phyloP scores from a whole-genome alignment of 2,329 filamentous ascomycete genomes.

The Diaporthe destruens region DNA sequence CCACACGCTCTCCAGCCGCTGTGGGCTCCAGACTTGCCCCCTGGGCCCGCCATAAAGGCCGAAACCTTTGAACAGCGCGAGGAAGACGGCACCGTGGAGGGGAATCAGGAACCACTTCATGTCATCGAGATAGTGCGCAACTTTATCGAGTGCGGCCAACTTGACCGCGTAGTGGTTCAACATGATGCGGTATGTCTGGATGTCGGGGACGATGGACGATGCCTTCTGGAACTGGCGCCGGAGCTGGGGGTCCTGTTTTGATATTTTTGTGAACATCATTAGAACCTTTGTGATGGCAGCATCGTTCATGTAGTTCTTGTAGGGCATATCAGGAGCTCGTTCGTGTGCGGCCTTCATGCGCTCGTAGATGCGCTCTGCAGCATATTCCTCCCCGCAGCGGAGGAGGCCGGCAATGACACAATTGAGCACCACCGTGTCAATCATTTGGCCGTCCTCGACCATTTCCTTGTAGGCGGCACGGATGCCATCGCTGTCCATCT shows the following conservation, averaged over 20 bases:
- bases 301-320: slow-evolving; percentile 60
- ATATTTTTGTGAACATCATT: slow-evolving; percentile 69
- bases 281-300: slow-evolving; percentile 66
- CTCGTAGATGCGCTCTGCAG: slow-evolving; percentile 84
- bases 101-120: slow-evolving; percentile 79
- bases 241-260: slow-evolving; percentile 68
- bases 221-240: slow-evolving; percentile 67
- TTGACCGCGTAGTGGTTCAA: slow-evolving; percentile 78
- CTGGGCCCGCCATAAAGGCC: slow-evolving; percentile 74
- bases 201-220: slow-evolving; percentile 77
- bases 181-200: slow-evolving; percentile 83
- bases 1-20: slow-evolving; percentile 77
- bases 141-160: slow-evolving; percentile 78
- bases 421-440: slow-evolving; percentile 90
- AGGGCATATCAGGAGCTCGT: slow-evolving; percentile 54
- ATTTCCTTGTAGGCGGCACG: slow-evolving; percentile 84
- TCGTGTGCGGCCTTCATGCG: slow-evolving; percentile 80
- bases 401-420: slow-evolving; percentile 86
- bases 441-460: slow-evolving; percentile 86
- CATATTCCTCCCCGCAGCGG: slow-evolving; percentile 78
- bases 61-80: slow-evolving; percentile 88
- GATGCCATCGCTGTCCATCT: slow-evolving; percentile 78
- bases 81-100: slow-evolving; percentile 81
- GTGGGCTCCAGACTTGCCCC: slow-evolving; percentile 77
- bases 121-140: slow-evolving; percentile 80